These are phyloP conservation scores for Cryptococcus deneoformans DNA, from an alignment of 1,284 basidiomycete genomes.

Conservation along the genomic window DNA sequence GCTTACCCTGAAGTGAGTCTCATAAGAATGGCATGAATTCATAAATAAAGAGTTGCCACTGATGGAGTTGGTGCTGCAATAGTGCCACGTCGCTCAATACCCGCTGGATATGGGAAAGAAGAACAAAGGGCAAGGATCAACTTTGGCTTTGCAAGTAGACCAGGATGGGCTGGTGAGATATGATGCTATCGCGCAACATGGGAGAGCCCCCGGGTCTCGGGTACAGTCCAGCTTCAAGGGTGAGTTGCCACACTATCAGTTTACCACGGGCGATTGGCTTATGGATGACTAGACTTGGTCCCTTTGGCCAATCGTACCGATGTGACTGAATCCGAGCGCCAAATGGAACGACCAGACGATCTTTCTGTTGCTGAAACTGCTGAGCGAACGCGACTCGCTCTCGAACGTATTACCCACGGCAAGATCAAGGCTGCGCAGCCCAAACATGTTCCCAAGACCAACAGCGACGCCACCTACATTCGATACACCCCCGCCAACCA, in stretches of 20 bases:
- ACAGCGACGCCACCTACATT: slow-evolving; percentile 80
- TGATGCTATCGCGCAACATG: slow-evolving; percentile 94
- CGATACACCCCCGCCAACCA: slow-evolving; percentile 83
- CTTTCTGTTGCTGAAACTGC: slow-evolving; percentile 84
- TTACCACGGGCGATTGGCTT: neutral
- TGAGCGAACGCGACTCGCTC: slow-evolving; percentile 82
- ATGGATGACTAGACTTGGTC: slow-evolving; percentile 68
- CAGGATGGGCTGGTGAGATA: slow-evolving; percentile 94
- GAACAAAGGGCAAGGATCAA: slow-evolving; percentile 82
- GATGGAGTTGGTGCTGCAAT: neutral
- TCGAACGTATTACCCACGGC: slow-evolving; percentile 89
- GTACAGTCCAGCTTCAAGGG: slow-evolving; percentile 92
- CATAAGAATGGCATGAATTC: neutral
- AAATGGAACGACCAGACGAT: slow-evolving; percentile 88
- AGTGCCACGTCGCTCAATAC: slow-evolving; percentile 94
- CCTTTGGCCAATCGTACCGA: slow-evolving; percentile 89
- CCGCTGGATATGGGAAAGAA: slow-evolving; percentile 93
- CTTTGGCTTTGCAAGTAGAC: slow-evolving; percentile 94
- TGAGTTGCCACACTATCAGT: slow-evolving; percentile 18
- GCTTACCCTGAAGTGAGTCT: slow-evolving; percentile 74
- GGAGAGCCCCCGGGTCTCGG: slow-evolving; percentile 76
- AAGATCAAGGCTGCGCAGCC: slow-evolving; percentile 98
- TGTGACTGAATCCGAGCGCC: slow-evolving; percentile 66
- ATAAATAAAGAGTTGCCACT: slow-evolving; percentile 3
- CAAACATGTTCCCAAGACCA: slow-evolving; percentile 60